Evolutionary conservation across 495 filamentous ascomycete genomes (phyloP).

Genomic region (Aspergillus bridgeri): DNA sequence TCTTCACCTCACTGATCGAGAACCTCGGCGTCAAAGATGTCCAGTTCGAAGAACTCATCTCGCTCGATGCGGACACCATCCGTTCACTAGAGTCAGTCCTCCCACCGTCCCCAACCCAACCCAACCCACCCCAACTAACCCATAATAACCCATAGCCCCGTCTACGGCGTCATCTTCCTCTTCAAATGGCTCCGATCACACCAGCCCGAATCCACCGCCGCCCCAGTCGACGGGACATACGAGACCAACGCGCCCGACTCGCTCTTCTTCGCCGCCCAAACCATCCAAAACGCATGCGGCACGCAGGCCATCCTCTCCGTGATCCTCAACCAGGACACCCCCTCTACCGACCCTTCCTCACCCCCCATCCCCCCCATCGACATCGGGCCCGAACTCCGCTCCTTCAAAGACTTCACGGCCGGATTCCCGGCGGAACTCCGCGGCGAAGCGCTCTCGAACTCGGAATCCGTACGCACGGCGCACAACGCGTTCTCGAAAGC

Average conservation of each 20-base stretch:
- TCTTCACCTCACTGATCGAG: conserved; percentile 92
- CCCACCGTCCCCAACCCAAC: not conserved
- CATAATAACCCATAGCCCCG: conserved; percentile 49
- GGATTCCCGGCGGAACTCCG: conserved; percentile 78
- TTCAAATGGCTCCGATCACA: conserved; percentile 92
- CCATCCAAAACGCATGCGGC: conserved; percentile 98
- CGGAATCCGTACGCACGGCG: conserved; percentile 79
- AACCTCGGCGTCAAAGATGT: conserved; percentile 88
- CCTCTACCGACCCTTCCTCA: conserved; percentile 8
- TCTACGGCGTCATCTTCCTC: conserved; percentile 98
- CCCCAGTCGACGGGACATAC: conserved; percentile 72
- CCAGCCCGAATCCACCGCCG: conserved; percentile 48
- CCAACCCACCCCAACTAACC: conserved; percentile 5
- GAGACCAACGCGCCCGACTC: conserved; percentile 65
- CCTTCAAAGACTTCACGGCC: conserved; percentile 90
- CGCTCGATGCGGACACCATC: conserved; percentile 78
- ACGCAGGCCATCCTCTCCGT: conserved; percentile 94
- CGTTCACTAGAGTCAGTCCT: conserved; percentile 54
- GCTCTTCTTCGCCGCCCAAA: conserved; percentile 95
- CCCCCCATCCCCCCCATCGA: conserved; percentile 34
- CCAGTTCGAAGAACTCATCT: conserved; percentile 95
- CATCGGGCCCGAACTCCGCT: conserved; percentile 59
- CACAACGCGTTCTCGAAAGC: conserved; percentile 91
- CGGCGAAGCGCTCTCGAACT: conserved; percentile 65
- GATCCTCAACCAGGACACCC: conserved; percentile 78